Evolutionary conservation across 2,329 filamentous ascomycete species (phyloP).

Genomic region (Hymenoscyphus repandus): DNA sequence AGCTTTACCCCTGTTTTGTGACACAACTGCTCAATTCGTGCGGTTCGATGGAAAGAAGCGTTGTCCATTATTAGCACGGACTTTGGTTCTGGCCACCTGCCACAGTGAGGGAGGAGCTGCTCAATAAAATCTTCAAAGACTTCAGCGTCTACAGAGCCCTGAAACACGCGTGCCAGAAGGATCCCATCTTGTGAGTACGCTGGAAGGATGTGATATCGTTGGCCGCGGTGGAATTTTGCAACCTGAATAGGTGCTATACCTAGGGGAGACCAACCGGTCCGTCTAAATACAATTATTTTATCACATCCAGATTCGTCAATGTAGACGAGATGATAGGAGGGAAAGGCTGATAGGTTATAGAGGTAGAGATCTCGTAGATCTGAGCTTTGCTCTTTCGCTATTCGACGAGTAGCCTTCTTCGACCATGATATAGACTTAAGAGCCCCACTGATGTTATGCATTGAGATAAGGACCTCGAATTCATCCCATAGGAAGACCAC

Average conservation of each 20-base stretch:
- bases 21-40: slow-evolving; percentile 28
- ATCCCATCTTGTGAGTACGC: slow-evolving; percentile 26
- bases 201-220: slow-evolving; percentile 25
- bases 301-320: neutral
- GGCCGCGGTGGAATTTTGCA: slow-evolving; percentile 20
- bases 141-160: slow-evolving; percentile 26
- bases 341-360: neutral
- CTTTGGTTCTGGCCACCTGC: slow-evolving; percentile 31
- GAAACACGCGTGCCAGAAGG: slow-evolving; percentile 24
- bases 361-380: slow-evolving; percentile 1
- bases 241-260: slow-evolving; percentile 28
- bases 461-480: slow-evolving; percentile 9
- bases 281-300: slow-evolving; percentile 9
- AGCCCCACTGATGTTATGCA: neutral
- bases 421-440: neutral
- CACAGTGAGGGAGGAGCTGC: slow-evolving; percentile 31
- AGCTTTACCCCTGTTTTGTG: slow-evolving; percentile 21
- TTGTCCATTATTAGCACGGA: slow-evolving; percentile 36
- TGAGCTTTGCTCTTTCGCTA: neutral
- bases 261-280: slow-evolving; percentile 33
- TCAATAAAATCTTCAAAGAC: slow-evolving; percentile 32
- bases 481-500: slow-evolving; percentile 12
- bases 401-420: neutral
- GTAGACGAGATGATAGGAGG: neutral
- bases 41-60: slow-evolving; percentile 31